phyloP scores from a whole-genome alignment of 2,329 filamentous ascomycete species.

The Annulohypoxylon truncatum region DNA sequence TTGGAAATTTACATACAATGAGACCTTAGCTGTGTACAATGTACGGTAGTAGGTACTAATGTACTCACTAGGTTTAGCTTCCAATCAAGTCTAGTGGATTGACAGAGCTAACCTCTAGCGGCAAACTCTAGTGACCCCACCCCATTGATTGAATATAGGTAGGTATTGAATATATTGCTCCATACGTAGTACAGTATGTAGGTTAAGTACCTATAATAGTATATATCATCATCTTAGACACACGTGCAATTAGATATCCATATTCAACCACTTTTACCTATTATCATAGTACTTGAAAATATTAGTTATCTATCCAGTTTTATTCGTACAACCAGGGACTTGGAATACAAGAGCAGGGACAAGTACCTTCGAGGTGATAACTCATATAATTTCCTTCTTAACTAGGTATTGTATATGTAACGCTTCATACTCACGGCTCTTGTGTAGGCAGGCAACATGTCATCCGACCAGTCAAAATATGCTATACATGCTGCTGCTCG shows the following conservation, averaged over 20 bases:
- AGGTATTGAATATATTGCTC: too few species aligned
- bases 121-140: too few species aligned
- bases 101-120: too few species aligned
- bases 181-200: too few species aligned
- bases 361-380: not conserved
- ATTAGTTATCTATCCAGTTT: not conserved
- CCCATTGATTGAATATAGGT: too few species aligned
- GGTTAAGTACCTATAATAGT: too few species aligned
- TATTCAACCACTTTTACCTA: too few species aligned
- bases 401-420: not conserved
- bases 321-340: not conserved
- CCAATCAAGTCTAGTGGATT: too few species aligned
- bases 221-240: not conserved
- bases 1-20: too few species aligned
- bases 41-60: not conserved
- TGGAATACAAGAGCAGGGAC: not conserved
- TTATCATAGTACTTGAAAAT: too few species aligned
- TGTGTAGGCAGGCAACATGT: constrained; percentile 40
- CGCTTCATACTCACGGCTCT: not conserved
- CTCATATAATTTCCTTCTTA: not conserved
- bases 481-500: constrained; percentile 88
- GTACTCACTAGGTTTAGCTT: not conserved
- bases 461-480: constrained; percentile 69
- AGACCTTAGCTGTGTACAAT: not conserved
- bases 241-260: not conserved